Conservation (phyloP, 2,329 filamentous ascomycete genomes). For the Camillea tinctor region DNA sequence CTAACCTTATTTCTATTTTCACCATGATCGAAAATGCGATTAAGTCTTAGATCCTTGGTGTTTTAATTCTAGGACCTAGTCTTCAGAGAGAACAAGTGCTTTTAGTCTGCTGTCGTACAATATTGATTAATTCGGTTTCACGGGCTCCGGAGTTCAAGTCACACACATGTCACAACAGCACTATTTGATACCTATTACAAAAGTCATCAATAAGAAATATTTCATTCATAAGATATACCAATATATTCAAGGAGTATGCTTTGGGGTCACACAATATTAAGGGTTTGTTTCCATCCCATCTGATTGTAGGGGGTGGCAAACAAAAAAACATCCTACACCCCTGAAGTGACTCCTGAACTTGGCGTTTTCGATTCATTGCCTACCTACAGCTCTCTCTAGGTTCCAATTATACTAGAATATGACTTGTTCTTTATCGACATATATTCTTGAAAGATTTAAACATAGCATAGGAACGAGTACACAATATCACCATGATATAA, state of each 20-base stretch:
- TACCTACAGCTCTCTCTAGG: not conserved
- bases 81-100: not conserved
- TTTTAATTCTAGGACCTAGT: not conserved
- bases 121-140: not conserved
- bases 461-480: too few relatives aligned
- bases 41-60: not conserved
- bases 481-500: too few relatives aligned
- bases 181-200: not conserved
- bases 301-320: not conserved
- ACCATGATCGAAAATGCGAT: too few relatives aligned
- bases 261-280: not conserved
- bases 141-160: not conserved
- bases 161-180: not conserved
- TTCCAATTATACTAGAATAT: not conserved
- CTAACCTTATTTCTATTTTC: not conserved
- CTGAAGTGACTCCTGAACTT: not conserved
- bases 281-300: not conserved
- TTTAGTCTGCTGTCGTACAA: not conserved
- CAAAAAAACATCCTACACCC: not conserved
- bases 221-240: not conserved
- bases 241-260: not conserved
- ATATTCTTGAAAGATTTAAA: too few relatives aligned
- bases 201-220: not conserved
- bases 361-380: not conserved
- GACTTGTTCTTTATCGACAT: too few relatives aligned